Evolutionary conservation across 2,329 filamentous ascomycete species (phyloP), one percentile per base, ranked within the genome.

Genomic region (Arthroderma sp.): DNA sequence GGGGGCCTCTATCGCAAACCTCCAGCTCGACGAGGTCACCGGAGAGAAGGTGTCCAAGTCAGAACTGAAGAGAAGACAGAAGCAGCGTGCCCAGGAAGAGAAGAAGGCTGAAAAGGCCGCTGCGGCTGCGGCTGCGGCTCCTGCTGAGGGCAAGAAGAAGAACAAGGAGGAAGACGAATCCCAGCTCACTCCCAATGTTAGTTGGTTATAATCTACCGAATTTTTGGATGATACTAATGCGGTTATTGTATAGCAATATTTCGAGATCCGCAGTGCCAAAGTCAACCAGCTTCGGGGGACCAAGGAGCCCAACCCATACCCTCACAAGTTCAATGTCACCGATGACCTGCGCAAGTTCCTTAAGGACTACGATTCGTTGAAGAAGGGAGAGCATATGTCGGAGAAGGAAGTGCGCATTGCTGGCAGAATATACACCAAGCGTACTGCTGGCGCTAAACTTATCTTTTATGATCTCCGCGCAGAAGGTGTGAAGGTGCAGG

Each of bases 51-150:
- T 85, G 56, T 91, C 87, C 76, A 91, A 91, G 83, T 82, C 84
- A 15, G 86, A 91, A 76, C 79, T 97, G 72, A 98, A 98, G 88
- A 91, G 88, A 78, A 85, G 91, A 68, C 83, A 91, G 77, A 98
- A 98, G 88, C 81, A 85, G 70, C 85, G 91, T 64, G 83, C 91
- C 73, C 84, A 82, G 74, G 90, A 94, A 61, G 86, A 86, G 64
- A 88, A 90, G 77, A 96, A 95, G 85, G 84, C 84, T 65, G 84
- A 89, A 76, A 91, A 89, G 79, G 87, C 84, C 28, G 87, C 88
- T 55, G 79, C 82, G 54, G 79, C 83, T 60, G 77, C 82, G 28
- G 59, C 60, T 23, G 58, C 60, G 13, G 58, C 53, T 4, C 31
- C 56, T 23, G 53, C 41, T 15, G 54, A 53, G 8, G 76, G 79